Evolutionary conservation across 2,329 filamentous ascomycete genomes (phyloP), one percentile per base, ranked within the genome.

Genomic region (Exophiala sideris): DNA sequence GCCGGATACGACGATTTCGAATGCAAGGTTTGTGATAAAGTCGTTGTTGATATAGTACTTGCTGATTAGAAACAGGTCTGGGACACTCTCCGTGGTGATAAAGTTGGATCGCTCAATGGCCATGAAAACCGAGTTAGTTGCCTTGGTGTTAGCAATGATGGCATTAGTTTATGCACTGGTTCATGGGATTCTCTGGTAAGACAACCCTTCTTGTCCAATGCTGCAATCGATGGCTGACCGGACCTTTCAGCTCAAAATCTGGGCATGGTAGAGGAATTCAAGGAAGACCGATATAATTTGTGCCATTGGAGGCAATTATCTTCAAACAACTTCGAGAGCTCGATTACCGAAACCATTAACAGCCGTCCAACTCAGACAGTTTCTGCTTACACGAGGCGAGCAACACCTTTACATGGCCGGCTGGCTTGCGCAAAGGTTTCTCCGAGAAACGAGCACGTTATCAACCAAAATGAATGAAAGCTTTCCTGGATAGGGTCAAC

Each of bases 51-150:
- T 14, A 6, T 18, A 18, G 24, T 67, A 52, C 24, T 32, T 56
- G 20, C 67, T 68, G 48, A 72, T 59, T 52, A 53, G 41, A 48
- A 60, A 24, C 18, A 97, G 92, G 94, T 97, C 57, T 99, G 94
- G 94, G 94, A 99, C 74, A 85, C 96, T 60, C 90, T 95, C 52
- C 88, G 94, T 63, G 94, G 92, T 60, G 94, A 99, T 72, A 95
- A 96, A 77, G 91, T 99, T 62, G 94, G 94, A 69, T 96, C 91
- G 52, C 81, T 99, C 56, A 92, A 95, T 67, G 94, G 94, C 66
- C 94, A 99, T 74, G 92, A 97, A 76, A 99, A 99, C 79, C 88
- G 94, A 64, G 94, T 99, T 71, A 97, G 92, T 83, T 99, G 94
- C 76, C 79, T 99, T 70, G 94, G 94, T 64, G 94, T 99, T 66